Conservation (phyloP, 2,329 filamentous ascomycete species). For the Cordyceps farinosa region DNA sequence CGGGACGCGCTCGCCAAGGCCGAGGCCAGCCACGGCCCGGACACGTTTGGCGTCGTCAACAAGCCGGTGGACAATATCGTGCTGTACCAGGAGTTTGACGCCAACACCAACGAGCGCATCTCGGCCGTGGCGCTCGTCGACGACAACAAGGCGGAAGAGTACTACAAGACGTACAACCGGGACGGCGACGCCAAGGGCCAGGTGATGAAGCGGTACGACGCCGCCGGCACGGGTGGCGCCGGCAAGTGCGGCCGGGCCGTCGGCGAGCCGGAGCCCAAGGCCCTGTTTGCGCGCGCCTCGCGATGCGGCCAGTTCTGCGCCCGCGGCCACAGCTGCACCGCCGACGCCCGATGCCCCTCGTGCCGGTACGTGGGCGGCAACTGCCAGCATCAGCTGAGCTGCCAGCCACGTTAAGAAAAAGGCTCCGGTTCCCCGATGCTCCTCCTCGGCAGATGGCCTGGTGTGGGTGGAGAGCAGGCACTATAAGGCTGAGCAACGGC, state of each 20-base stretch:
- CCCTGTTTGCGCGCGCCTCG: conserved; percentile 13
- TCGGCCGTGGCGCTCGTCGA: conserved; percentile 2
- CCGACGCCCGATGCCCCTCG: conserved; percentile 3
- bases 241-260: background rate
- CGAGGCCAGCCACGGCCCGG: background rate
- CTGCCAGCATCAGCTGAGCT: conserved; percentile 17
- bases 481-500: background rate
- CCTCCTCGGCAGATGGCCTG: background rate
- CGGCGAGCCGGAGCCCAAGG: background rate
- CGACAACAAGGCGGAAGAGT: background rate
- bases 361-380: conserved; percentile 16
- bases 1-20: background rate
- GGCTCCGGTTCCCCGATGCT: too few species aligned
- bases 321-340: conserved; percentile 17
- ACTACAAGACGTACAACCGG: conserved; percentile 2
- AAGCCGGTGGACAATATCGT: background rate
- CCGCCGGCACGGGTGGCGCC: background rate
- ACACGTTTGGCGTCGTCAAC: conserved; percentile 7
- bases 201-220: conserved; percentile 5
- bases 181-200: background rate
- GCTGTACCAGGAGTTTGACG: background rate
- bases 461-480: background rate
- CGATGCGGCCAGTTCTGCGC: conserved; percentile 19
- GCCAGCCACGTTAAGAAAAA: background rate
- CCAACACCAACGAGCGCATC: background rate